Conservation (phyloP, 495 filamentous ascomycete species). For the Xylaria sp. region DNA sequence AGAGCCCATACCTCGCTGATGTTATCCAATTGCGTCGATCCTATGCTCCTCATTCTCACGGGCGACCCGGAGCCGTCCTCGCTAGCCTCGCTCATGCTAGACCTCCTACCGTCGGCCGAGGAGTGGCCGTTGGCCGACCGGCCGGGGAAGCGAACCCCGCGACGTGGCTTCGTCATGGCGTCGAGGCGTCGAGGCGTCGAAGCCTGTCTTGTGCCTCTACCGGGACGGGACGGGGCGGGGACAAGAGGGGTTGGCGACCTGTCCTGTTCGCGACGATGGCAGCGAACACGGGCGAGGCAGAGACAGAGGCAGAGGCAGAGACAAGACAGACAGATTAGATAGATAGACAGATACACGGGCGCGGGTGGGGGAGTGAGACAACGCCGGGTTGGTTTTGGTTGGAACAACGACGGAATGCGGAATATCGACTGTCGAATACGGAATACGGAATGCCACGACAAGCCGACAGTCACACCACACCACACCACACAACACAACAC, state of each 20-base stretch:
- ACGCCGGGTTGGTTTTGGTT: neutral
- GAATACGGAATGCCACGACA: too few relatives aligned
- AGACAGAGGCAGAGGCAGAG: neutral
- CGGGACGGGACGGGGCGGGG: neutral
- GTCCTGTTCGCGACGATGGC: constrained; percentile 2
- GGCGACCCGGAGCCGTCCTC: constrained; percentile 67
- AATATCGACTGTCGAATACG: too few relatives aligned
- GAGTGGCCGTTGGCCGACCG: constrained; percentile 58
- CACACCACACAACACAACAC: too few relatives aligned
- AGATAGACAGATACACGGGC: too few relatives aligned
- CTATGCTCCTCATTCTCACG: constrained; percentile 50
- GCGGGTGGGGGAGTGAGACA: constrained; percentile 12
- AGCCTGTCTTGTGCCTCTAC: neutral
- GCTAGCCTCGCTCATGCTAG: constrained; percentile 81
- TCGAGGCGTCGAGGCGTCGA: neutral
- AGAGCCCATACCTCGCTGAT: constrained; percentile 46
- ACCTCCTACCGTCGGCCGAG: constrained; percentile 61
- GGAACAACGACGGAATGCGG: too few relatives aligned
- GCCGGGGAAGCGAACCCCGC: constrained; percentile 85
- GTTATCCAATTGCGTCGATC: constrained; percentile 40
- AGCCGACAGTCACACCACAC: too few relatives aligned
- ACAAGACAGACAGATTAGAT: too few relatives aligned
- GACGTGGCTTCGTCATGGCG: constrained; percentile 75
- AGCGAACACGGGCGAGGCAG: neutral
- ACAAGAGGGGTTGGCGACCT: too few relatives aligned